Percentiles rank a stretch among this genome's conserved stretches.
Conservation (phyloP, 768 basidiomycete genomes). For the Tubosaeta sp. region DNA sequence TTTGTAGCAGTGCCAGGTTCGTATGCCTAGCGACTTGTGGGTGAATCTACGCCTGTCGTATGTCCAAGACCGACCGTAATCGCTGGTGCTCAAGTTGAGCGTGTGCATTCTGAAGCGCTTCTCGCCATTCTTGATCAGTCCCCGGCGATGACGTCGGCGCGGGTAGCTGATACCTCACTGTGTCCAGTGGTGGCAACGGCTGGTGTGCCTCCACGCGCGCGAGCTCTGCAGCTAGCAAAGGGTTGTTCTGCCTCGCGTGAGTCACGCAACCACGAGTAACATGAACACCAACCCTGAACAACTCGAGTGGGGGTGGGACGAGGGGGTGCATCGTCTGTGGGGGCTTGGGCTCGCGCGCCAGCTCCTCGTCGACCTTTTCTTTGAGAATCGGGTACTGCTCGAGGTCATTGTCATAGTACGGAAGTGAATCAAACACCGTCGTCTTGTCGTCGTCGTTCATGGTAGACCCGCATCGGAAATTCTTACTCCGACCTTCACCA, state of each 20-base stretch:
- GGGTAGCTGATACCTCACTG: slow-evolving; percentile 69
- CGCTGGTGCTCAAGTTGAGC: slow-evolving; percentile 84
- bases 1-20: slow-evolving; percentile 78
- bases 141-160: slow-evolving; percentile 57
- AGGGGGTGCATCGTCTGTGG: slow-evolving; percentile 62
- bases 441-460: slow-evolving; percentile 25
- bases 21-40: slow-evolving; percentile 52
- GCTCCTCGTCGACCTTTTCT: slow-evolving; percentile 72
- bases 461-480: slow-evolving; percentile 15
- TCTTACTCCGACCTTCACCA: slow-evolving; percentile 25
- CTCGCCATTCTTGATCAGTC: slow-evolving; percentile 73
- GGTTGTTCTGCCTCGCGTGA: slow-evolving; percentile 47
- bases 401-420: slow-evolving; percentile 93
- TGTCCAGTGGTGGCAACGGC: slow-evolving; percentile 65
- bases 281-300: slow-evolving; percentile 59
- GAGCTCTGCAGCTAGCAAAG: slow-evolving; percentile 68
- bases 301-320: slow-evolving; percentile 58
- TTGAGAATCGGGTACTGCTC: slow-evolving; percentile 67
- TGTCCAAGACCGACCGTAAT: slow-evolving; percentile 50
- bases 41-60: background rate
- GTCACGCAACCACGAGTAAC: background rate
- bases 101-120: slow-evolving; percentile 69
- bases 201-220: slow-evolving; percentile 67
- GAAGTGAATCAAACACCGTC: slow-evolving; percentile 74
- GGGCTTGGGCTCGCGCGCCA: slow-evolving; percentile 65